phyloP scores from a whole-genome alignment of 345 rosid genomes.

The Microcos paniculata region DNA sequence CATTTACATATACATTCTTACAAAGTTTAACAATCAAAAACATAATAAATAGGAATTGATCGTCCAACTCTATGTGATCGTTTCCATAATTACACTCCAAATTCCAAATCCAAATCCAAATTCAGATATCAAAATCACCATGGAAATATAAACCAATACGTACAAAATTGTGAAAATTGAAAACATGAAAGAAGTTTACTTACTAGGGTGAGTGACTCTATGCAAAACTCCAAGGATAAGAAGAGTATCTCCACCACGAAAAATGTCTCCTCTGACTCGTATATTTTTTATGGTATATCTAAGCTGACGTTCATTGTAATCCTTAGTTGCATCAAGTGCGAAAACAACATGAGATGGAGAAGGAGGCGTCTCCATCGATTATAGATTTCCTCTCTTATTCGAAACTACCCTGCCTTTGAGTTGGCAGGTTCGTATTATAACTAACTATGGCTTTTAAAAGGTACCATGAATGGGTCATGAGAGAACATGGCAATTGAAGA shows the following conservation, averaged over 20 bases:
- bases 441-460: background rate
- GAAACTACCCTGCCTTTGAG: background rate
- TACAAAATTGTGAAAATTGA: too few species aligned
- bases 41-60: too few species aligned
- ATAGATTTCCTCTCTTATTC: too few species aligned
- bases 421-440: too few species aligned
- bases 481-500: background rate
- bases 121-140: too few species aligned
- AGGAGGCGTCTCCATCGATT: constrained; percentile 43
- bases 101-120: too few species aligned
- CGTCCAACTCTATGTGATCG: too few species aligned
- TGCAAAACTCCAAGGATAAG: constrained; percentile 55
- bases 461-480: background rate
- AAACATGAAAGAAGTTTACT: constrained; percentile 24
- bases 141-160: too few species aligned
- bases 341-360: constrained; percentile 40
- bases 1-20: too few species aligned
- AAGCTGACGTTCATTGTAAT: constrained; percentile 39
- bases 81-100: too few species aligned
- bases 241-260: constrained; percentile 48
- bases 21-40: too few species aligned
- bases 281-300: constrained; percentile 29
- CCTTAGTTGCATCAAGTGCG: constrained; percentile 60
- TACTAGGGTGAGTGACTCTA: constrained; percentile 52
- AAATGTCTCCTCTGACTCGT: constrained; percentile 45